Evolutionary conservation across 2,329 filamentous ascomycete species (phyloP).

Genomic region (Microsporum audouinii): DNA sequence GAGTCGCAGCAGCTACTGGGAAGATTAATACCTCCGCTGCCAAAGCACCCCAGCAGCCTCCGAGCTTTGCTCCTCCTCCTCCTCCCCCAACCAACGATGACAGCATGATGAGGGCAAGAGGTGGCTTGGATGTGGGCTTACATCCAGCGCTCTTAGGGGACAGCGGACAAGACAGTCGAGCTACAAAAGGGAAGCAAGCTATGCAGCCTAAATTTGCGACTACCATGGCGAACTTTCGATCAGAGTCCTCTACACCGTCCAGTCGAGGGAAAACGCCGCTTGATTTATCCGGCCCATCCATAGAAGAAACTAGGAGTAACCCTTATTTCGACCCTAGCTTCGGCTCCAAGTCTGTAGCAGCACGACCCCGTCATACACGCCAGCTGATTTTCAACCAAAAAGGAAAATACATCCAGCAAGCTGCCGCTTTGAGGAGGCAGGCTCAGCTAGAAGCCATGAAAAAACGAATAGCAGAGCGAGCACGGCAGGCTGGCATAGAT

Average conservation of each 20-base stretch:
- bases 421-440: constrained; percentile 75
- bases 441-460: constrained; percentile 89
- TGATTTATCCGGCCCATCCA: constrained; percentile 46
- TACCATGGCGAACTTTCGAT: constrained; percentile 44
- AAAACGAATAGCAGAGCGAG: constrained; percentile 75
- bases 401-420: constrained; percentile 94
- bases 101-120: constrained; percentile 42
- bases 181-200: constrained; percentile 31
- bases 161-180: constrained; percentile 34
- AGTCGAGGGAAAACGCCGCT: constrained; percentile 40
- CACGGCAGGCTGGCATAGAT: constrained; percentile 83
- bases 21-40: constrained; percentile 34
- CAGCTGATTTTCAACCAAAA: constrained; percentile 85
- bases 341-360: constrained; percentile 46
- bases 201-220: constrained; percentile 44
- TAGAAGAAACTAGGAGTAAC: constrained; percentile 54
- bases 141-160: constrained; percentile 60
- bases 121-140: constrained; percentile 62
- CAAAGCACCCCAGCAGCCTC: constrained; percentile 34
- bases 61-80: constrained; percentile 31
- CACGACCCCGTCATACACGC: constrained; percentile 57
- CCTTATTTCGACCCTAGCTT: constrained; percentile 70
- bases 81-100: constrained; percentile 39
- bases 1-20: constrained; percentile 62
- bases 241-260: constrained; percentile 31